Percentiles rank a stretch among this genome's conserved stretches.
Conservation (phyloP, 2,329 filamentous ascomycete genomes). For the Aspergillaceae sp. region DNA sequence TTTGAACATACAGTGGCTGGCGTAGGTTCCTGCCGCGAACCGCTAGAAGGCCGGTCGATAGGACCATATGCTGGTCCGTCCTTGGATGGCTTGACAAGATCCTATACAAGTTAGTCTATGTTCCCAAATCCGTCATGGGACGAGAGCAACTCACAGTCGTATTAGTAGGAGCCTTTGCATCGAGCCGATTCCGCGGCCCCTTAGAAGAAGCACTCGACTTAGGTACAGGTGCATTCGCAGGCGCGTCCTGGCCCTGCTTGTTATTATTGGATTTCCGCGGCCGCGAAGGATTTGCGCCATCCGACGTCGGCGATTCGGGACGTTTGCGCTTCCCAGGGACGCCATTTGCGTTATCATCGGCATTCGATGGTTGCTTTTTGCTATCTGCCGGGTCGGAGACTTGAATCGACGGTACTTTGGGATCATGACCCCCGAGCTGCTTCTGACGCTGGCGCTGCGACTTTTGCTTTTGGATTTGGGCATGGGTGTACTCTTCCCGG, state of each 20-base stretch:
- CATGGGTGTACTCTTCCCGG: conserved; percentile 30
- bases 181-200: conserved; percentile 14
- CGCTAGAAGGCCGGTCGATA: conserved; percentile 13
- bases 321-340: conserved; percentile 26
- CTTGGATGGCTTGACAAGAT: conserved; percentile 33
- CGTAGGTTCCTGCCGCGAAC: not conserved
- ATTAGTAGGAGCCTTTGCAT: conserved; percentile 14
- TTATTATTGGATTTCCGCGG: conserved; percentile 18
- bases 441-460: conserved; percentile 31
- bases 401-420: conserved; percentile 34
- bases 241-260: conserved; percentile 5
- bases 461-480: conserved; percentile 24
- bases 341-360: conserved; percentile 7
- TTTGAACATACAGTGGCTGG: conserved; percentile 15
- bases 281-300: conserved; percentile 18
- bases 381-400: conserved; percentile 14
- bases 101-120: conserved; percentile 14
- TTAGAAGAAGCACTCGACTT: conserved; percentile 9
- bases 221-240: too few relatives aligned
- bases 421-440: conserved; percentile 38
- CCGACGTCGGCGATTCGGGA: conserved; percentile 15
- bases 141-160: conserved; percentile 10
- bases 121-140: not conserved
- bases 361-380: conserved; percentile 5
- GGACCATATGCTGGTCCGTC: conserved; percentile 24